Evolutionary conservation across 768 basidiomycete genomes (phyloP).

Genomic region (Vararia minispora): DNA sequence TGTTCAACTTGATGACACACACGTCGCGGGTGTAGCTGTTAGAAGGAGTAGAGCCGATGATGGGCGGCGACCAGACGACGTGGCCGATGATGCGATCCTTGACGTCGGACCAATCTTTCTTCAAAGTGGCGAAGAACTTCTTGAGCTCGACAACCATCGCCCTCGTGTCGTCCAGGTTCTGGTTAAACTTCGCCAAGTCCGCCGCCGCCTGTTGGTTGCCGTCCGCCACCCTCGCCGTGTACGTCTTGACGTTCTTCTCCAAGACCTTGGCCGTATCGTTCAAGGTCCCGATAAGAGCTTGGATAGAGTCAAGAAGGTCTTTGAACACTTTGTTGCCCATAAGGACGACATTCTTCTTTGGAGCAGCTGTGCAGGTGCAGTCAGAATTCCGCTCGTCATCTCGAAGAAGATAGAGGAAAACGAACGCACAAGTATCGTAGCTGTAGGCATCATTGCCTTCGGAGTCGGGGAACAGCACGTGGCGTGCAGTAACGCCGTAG

Average conservation of each 20-base stretch:
- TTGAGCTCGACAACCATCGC: slow-evolving; percentile 18
- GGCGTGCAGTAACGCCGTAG: slow-evolving; percentile 24
- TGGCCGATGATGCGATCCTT: slow-evolving; percentile 27
- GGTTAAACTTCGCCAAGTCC: slow-evolving; percentile 4
- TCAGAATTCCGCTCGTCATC: slow-evolving; percentile 13
- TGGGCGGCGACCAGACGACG: slow-evolving; percentile 28
- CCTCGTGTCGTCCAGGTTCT: slow-evolving; percentile 10
- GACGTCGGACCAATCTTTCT: slow-evolving; percentile 22
- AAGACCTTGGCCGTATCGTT: slow-evolving; percentile 12
- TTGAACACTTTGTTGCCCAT: slow-evolving; percentile 18
- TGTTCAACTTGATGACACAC: slow-evolving; percentile 28
- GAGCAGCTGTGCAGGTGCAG: slow-evolving; percentile 14
- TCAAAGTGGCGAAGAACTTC: slow-evolving; percentile 22
- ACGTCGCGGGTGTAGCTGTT: slow-evolving; percentile 26
- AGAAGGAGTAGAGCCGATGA: slow-evolving; percentile 19
- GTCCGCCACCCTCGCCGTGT: slow-evolving; percentile 11
- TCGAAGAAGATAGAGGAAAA: slow-evolving; percentile 19
- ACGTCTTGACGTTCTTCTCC: slow-evolving; percentile 13
- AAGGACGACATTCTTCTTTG: no score
- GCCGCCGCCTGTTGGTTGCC: slow-evolving; percentile 14
- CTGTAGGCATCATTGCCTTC: slow-evolving; percentile 16
- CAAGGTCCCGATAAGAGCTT: slow-evolving; percentile 15
- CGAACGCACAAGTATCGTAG: slow-evolving; percentile 8
- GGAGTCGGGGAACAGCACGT: slow-evolving; percentile 19
- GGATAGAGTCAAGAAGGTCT: slow-evolving; percentile 16